Base-by-base conservation (phyloP, 345 rosid species). In the Bruguiera parviflora region DNA sequence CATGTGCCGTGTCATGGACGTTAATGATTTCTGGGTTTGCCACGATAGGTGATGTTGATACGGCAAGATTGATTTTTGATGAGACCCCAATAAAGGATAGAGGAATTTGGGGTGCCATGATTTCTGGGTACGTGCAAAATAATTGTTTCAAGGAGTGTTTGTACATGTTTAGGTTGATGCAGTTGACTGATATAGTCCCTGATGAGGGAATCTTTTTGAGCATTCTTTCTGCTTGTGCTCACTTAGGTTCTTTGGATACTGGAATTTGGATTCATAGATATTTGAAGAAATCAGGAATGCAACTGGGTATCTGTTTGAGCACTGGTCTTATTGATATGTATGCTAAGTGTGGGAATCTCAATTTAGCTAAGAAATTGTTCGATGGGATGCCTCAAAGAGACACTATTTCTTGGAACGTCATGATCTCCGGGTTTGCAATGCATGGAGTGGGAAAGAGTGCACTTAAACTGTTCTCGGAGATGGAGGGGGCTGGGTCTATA, bases 91-190 rank as follows among this genome's bases (percentile, higher is more conserved):
- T 22, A 10, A 75, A 69, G 64, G 78, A 75, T 51, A 51, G 20
- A 53, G 78, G 74, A 35, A 24, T 75, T 1, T 75, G 78, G 74
- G 78, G 78, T 51, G 73, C 70, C 11, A 65, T 75, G 70, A 64
- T 75, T 70, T 75, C 78, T 60, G 78, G 78, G 66, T 75, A 75
- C 59, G 74, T 29, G 29, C 78, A 75, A 59, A 75, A 75, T 25
- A 79, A 71, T 64, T 83, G 89, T 52, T 79, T 81, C 28, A 83
- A 79, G 73, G 86, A 85, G 76, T 80, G 86, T 32, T 74, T 83
- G 16, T 76, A 79, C 53, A 49, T 70, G 78, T 84, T 84, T 60
- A 69, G 75, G 66, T 18, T 77, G 62, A 74, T 77, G 79, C 84
- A 81, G 56, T 28, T 58, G 70, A 59, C 21, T 68, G 67, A 24